Base-by-base conservation (phyloP, 305 asterid genomes). In the Fraxinus ornus region DNA sequence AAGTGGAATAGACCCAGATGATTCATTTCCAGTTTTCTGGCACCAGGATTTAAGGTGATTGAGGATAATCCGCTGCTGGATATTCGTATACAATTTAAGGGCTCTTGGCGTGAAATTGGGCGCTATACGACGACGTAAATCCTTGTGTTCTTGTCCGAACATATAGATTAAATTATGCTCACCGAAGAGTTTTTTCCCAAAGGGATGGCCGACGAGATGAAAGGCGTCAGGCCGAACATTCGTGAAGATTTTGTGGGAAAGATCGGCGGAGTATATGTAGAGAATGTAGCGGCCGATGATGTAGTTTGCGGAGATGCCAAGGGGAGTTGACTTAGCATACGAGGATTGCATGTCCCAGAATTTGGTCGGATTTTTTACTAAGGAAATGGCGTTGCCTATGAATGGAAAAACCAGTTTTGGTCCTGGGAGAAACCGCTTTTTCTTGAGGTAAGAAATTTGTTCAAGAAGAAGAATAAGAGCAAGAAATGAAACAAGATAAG, bases 151-250 rank as follows among this genome's bases (percentile, higher is more conserved):
- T 78, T 90, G 94, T 0, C 97, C 97, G 36, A 93, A 90, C 96
- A 90, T 92, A 89, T 92, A 93, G 33, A 93, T 93, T 3, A 93
- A 39, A 47, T 93, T 93, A 78, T 93, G 94, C 26, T 93, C 94
- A 44, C 97, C 97, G 83, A 93, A 93, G 68, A 93, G 94, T 72
- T 88, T 92, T 32, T 92, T 92, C 1, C 97, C 97, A 78, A 93
- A 93, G n/a, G 97, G 97, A 52, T 93, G 97, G 33, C 97, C 97
- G 70, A 93, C 81, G 83, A 93, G 96, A 71, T 92, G 97, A 84
- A 93, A 93, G 66, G 93, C 97, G 74, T 93, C 97, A 8, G 94
- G 94, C 0, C 94, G 94, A 37, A 93, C 97, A 84, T 93, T 93
- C 83, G 92, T 66, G 78, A 93, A 93, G 84, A 93, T 77, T 77